Evolutionary conservation across 768 basidiomycete genomes (phyloP).

Genomic region (Lanmaoa pseudosensibilis): DNA sequence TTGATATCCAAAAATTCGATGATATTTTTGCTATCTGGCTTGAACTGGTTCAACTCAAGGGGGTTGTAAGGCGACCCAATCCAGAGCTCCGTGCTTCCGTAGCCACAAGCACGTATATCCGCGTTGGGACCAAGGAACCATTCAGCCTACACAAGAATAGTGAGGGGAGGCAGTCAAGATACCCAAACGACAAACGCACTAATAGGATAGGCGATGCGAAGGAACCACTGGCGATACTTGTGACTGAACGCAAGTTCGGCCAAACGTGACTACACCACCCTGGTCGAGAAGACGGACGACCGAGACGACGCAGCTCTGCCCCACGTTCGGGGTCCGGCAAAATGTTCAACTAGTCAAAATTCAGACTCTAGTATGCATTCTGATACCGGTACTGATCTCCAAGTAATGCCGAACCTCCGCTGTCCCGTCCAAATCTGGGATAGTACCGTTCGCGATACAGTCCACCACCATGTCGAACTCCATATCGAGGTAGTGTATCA

Average conservation of each 20-base stretch:
- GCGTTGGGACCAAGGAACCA: conserved; percentile 13
- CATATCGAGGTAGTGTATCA: conserved; percentile 9
- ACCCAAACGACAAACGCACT: neutral
- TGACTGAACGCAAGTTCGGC: conserved; percentile 12
- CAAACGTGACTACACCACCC: conserved; percentile 16
- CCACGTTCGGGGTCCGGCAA: conserved; percentile 5
- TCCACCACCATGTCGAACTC: conserved; percentile 12
- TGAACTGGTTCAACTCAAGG: conserved; percentile 11
- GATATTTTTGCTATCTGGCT: neutral
- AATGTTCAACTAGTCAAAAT: neutral
- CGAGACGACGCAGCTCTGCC: conserved; percentile 12
- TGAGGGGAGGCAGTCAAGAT: neutral
- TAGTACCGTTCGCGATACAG: conserved; percentile 11
- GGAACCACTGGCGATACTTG: conserved; percentile 8
- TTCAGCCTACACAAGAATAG: conserved; percentile 1
- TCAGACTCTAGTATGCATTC: neutral
- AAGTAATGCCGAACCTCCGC: conserved; percentile 3
- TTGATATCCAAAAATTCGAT: conserved; percentile 18
- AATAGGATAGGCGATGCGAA: conserved; percentile 12
- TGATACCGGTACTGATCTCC: neutral
- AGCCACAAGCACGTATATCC: neutral
- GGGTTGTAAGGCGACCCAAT: conserved; percentile 11
- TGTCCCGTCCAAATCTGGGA: conserved; percentile 8
- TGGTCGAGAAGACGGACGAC: conserved; percentile 12
- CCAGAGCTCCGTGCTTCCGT: conserved; percentile 6